Conservation (phyloP, 2,329 filamentous ascomycete species). For the Aspergillus sergii region DNA sequence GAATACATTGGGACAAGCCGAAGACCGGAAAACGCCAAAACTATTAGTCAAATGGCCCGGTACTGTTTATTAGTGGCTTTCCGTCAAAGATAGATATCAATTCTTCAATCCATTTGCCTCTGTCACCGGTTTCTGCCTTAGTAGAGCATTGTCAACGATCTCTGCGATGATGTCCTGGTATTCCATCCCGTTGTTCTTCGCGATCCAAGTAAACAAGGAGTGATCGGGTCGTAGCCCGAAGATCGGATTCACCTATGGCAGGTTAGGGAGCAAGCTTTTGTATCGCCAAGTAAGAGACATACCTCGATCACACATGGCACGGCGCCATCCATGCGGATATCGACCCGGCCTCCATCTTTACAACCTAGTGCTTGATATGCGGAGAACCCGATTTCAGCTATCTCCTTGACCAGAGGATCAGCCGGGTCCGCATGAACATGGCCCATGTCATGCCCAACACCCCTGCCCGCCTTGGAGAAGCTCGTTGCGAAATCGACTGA, state of each 20-base stretch:
- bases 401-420: slow-evolving; percentile 13
- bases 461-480: slow-evolving; percentile 11
- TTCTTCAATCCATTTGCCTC: not conserved
- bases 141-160: slow-evolving; percentile 10
- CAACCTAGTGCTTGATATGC: slow-evolving; percentile 18
- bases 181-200: slow-evolving; percentile 14
- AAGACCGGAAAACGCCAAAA: not conserved
- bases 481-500: slow-evolving; percentile 10
- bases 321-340: slow-evolving; percentile 15
- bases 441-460: slow-evolving; percentile 4
- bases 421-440: slow-evolving; percentile 5
- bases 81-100: not conserved
- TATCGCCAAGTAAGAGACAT: not conserved
- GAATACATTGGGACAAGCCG: not conserved
- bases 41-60: not conserved
- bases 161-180: slow-evolving; percentile 10
- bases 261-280: not conserved
- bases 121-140: not conserved
- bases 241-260: slow-evolving; percentile 16
- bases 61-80: not conserved
- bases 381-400: slow-evolving; percentile 14
- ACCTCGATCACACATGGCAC: slow-evolving; percentile 19
- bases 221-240: slow-evolving; percentile 15
- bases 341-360: slow-evolving; percentile 20
- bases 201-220: slow-evolving; percentile 10